A percentile compares a stretch with the other conserved stretches of the same genome.
Conservation (phyloP, 768 basidiomycete genomes). For the Lyophyllum semitale region DNA sequence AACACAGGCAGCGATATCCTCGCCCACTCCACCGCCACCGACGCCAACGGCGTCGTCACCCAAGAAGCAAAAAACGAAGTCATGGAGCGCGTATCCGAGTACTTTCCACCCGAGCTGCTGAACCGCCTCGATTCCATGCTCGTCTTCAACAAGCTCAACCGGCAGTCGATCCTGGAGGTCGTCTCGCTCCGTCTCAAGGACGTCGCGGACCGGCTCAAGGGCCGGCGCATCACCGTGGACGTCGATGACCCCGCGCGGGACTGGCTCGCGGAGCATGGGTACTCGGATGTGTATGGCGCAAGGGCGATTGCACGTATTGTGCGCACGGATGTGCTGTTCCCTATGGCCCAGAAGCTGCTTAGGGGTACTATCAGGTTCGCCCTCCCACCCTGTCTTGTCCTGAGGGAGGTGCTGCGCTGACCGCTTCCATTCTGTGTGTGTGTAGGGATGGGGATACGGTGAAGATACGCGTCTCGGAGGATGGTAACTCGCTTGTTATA, state of each 20-base stretch:
- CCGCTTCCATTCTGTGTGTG: background rate
- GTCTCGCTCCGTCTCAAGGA: constrained; percentile 78
- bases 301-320: constrained; percentile 88
- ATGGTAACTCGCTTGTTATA: constrained; percentile 49
- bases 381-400: background rate
- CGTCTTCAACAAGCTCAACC: constrained; percentile 89
- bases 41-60: constrained; percentile 65
- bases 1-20: constrained; percentile 63
- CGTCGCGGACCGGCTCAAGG: constrained; percentile 63
- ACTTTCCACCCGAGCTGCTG: constrained; percentile 89
- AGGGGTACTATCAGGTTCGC: constrained; percentile 74
- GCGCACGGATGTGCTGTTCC: constrained; percentile 78
- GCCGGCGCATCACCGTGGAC: constrained; percentile 70
- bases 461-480: constrained; percentile 46
- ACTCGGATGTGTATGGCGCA: constrained; percentile 85
- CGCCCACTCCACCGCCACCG: constrained; percentile 63
- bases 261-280: constrained; percentile 78
- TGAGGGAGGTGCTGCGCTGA: background rate
- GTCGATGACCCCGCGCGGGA: constrained; percentile 60
- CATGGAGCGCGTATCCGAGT: constrained; percentile 70
- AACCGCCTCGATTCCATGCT: constrained; percentile 87
- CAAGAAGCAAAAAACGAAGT: constrained; percentile 65
- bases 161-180: constrained; percentile 71
- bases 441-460: constrained; percentile 70
- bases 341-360: constrained; percentile 78